phyloP scores from a whole-genome alignment of 164 flowering plant genomes.

The Litsea cubeba region DNA sequence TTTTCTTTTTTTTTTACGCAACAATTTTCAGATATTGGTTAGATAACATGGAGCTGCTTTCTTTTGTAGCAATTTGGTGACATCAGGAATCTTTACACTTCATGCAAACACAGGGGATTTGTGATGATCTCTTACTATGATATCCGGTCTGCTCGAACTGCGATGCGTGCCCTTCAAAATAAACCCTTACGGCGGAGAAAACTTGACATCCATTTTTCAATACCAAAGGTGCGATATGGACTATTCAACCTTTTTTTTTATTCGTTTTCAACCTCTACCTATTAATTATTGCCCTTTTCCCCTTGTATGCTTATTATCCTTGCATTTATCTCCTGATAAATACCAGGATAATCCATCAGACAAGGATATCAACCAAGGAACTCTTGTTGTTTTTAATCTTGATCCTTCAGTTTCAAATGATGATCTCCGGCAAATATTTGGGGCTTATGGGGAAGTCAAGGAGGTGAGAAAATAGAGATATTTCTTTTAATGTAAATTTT shows the following conservation, averaged over 20 bases:
- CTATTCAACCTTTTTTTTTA: background rate
- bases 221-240: slow-evolving; percentile 68
- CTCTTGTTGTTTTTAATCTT: slow-evolving; percentile 88
- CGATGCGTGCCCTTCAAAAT: slow-evolving; percentile 93
- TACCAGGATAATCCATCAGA: slow-evolving; percentile 93
- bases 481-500: slow-evolving; percentile 4
- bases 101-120: slow-evolving; percentile 98
- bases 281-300: background rate
- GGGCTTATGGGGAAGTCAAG: slow-evolving; percentile 89
- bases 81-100: slow-evolving; percentile 88
- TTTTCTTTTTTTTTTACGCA: background rate
- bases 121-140: slow-evolving; percentile 99
- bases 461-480: slow-evolving; percentile 45
- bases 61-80: slow-evolving; percentile 89
- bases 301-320: background rate
- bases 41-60: slow-evolving; percentile 3
- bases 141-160: slow-evolving; percentile 92
- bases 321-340: slow-evolving; percentile 3
- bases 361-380: slow-evolving; percentile 95
- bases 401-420: slow-evolving; percentile 95
- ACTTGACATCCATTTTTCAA: slow-evolving; percentile 98
- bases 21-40: background rate
- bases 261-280: background rate
- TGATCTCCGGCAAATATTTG: slow-evolving; percentile 81
- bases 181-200: slow-evolving; percentile 92